Conservation (phyloP, 176 grass and related monocot species). For the Ensete glaucum region DNA sequence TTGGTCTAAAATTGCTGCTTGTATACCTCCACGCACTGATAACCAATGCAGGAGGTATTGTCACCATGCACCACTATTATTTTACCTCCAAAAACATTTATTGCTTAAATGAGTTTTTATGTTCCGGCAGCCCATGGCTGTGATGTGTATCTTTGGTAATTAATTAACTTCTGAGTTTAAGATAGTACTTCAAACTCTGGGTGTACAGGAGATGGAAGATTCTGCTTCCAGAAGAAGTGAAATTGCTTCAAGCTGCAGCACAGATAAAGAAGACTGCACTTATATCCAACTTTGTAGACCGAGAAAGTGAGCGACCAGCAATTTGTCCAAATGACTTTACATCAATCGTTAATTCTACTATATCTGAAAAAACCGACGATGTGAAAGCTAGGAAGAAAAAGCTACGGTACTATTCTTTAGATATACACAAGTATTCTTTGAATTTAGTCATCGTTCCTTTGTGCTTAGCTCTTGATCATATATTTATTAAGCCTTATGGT, state of each 20-base stretch:
- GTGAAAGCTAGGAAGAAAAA: slow-evolving; percentile 16
- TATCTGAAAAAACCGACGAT: slow-evolving; percentile 11
- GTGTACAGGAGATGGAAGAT: slow-evolving; percentile 53
- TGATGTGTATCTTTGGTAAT: too few relatives aligned
- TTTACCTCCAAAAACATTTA: not conserved
- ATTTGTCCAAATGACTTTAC: slow-evolving; percentile 64
- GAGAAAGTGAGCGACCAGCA: slow-evolving; percentile 66
- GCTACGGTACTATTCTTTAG: slow-evolving; percentile 31
- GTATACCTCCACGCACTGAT: slow-evolving; percentile 73
- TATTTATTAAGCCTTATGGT: not conserved
- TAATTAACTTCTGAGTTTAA: not conserved
- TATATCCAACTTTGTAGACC: slow-evolving; percentile 79
- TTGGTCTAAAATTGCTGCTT: slow-evolving; percentile 68
- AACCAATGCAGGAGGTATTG: slow-evolving; percentile 78
- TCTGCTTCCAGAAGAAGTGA: slow-evolving; percentile 39
- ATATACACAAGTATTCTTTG: slow-evolving; percentile 1
- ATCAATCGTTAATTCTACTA: slow-evolving; percentile 29
- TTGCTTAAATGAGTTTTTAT: not conserved
- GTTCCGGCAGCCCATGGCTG: too few relatives aligned
- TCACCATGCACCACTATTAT: not conserved
- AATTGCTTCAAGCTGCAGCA: slow-evolving; percentile 30
- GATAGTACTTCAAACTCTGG: not conserved
- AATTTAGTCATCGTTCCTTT: not conserved
- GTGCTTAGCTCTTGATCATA: not conserved
- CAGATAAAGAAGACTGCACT: slow-evolving; percentile 68